Base-by-base conservation (phyloP, 176 grass and related monocot genomes). In the Phyllostachys edulis region DNA sequence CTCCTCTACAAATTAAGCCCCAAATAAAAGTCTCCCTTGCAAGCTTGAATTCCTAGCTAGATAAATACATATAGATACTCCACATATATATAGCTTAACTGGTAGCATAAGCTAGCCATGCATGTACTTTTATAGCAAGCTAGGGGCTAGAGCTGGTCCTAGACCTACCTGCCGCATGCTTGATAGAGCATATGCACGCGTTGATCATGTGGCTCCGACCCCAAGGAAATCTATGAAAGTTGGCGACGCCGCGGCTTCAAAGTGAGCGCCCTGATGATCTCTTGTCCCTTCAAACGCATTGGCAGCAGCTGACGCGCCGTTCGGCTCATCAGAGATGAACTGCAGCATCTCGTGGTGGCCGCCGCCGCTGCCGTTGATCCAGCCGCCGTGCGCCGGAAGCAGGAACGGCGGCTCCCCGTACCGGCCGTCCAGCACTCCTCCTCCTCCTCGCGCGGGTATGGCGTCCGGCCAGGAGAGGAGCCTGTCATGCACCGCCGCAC, bases 181-280 rank as follows among this genome's bases (percentile, higher is more conserved):
- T 51, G 46, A 14, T 37, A 62, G 67, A 83, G 69, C 41, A 82
- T 59, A 24, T 21, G 14, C 67, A 36, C 60, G 38, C 65, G 15
- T 74, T 57, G 42, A 40, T 94, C 92, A 93, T 91, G 92, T 93
- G 34, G 88, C 89, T 61, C 95, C 95, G 45, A 98, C 95, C 20
- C 95, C 95, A 62, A 98, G 95, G 81, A 98, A 98, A 88, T 98
- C 92, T 52, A 98, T 98, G 87, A 93, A 98, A 40, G 92, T 37
- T 3, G 92, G 92, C 59, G 90, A 67, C 77, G 47, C 15, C 0
- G 66, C 60, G 21, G 50, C 63, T 34, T 86, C 88, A 23, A 86
- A 83, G 57, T 66, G 79, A 6, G 67, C 47, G 49, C 57, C 67
- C 18, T 63, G 80, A 7, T 63, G 80, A 11, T 82, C 83, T 55